Evolutionary conservation across 1,284 basidiomycete species (phyloP).

Genomic region (Ustilago esculenta): DNA sequence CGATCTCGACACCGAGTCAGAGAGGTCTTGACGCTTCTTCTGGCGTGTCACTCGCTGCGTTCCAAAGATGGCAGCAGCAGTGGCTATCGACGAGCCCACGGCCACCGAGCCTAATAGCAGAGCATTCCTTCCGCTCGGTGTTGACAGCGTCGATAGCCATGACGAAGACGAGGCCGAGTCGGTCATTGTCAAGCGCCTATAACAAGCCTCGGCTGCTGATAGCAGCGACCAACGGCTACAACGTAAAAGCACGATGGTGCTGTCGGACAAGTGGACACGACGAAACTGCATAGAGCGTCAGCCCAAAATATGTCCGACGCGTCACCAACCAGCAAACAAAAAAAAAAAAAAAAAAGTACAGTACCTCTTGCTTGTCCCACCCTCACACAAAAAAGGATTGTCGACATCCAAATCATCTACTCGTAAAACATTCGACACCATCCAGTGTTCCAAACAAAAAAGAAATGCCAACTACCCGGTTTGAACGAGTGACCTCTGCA

Average conservation of each 20-base stretch:
- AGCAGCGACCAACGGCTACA: too few species aligned
- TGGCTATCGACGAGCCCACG: slow-evolving; percentile 54
- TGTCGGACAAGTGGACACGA: too few species aligned
- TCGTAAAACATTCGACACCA: too few species aligned
- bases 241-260: too few species aligned
- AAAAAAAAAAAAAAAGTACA: too few species aligned
- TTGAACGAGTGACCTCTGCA: slow-evolving; percentile 3
- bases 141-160: slow-evolving; percentile 33
- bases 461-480: slow-evolving; percentile 6
- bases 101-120: slow-evolving; percentile 51
- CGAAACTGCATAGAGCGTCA: too few species aligned
- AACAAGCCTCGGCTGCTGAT: neutral
- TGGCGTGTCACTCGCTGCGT: slow-evolving; percentile 44
- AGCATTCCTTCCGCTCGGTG: slow-evolving; percentile 29
- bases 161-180: slow-evolving; percentile 30
- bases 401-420: too few species aligned
- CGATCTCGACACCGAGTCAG: slow-evolving; percentile 39
- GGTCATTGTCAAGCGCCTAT: slow-evolving; percentile 6
- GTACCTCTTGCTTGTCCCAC: too few species aligned
- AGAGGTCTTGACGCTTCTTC: slow-evolving; percentile 46
- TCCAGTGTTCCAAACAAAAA: too few species aligned
- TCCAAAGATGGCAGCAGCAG: slow-evolving; percentile 49
- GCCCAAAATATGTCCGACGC: too few species aligned
- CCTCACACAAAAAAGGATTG: too few species aligned
- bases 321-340: too few species aligned